Base-by-base conservation (phyloP, 164 flowering plant genomes). In the Brasenia schreberi region DNA sequence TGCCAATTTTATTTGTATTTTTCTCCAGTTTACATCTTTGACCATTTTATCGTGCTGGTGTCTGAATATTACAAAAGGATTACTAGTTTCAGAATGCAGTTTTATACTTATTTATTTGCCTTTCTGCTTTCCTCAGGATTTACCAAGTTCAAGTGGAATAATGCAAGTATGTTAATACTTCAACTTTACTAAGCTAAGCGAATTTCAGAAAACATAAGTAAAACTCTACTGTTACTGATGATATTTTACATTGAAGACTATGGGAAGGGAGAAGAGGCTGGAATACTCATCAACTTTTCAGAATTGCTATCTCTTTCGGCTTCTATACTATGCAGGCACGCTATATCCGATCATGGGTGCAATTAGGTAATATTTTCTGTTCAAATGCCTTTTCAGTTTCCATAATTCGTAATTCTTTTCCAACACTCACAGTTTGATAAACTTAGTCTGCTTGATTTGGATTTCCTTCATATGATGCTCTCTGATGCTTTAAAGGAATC, bases 311-410 rank as follows among this genome's bases (percentile, higher is more conserved):
- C 77, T 67, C 72, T 93, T 93, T 68, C 90, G 97, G 76, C 91
- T 93, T 69, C 94, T 93, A 27, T 93, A 87, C 65, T 93, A 88
- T 79, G 87, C 89, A 16, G 98, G 98, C 69, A 93, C 98, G 39
- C 97, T 85, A 59, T 93, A 87, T 74, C 98, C 98, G 65, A 93
- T 93, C 61, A 90, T 90, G 98, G 98, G 96, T 64, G 98, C 97
- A 73, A 81, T 93, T 58, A 87, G 98, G 98, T 93, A 73, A 73
- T 60, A 7, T 68, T 69, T 14, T 18, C 18, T 4, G n/a, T 60
- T n/a, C 16, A 60, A 11, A n/a, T 60, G 63, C 18, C 7, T 60
- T 60, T 17, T 60, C 16, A 7, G 11, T 7, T 17, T 60, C 16
- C n/a, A n/a, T 45, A 45, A 7, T 45, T 45, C 7, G 5, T 45